These are phyloP conservation scores for Termitomyces sp. DNA, from an alignment of 768 basidiomycete species.

Conservation along the genomic window DNA sequence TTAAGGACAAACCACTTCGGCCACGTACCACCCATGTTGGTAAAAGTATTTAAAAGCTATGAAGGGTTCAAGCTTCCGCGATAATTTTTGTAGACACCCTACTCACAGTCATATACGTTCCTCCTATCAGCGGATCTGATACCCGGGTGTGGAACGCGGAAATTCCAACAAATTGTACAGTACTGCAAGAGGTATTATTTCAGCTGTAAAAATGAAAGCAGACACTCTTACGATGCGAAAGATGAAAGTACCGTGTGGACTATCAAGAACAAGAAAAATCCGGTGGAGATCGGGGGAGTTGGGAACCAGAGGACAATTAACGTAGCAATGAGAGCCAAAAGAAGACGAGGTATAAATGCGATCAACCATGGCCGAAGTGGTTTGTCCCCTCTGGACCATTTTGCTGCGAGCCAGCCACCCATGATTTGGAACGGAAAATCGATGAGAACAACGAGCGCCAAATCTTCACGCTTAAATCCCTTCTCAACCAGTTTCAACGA, in stretches of 20 bases:
- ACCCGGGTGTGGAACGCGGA: conserved; percentile 98
- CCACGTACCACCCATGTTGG: conserved; percentile 98
- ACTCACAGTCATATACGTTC: conserved; percentile 97
- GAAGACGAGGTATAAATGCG: conserved; percentile 86
- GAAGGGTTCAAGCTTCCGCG: neutral
- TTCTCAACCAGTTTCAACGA: conserved; percentile 95
- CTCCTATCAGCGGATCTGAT: conserved; percentile 94
- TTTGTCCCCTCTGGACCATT: conserved; percentile 78
- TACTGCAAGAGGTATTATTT: conserved; percentile 38
- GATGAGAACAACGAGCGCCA: conserved; percentile 91
- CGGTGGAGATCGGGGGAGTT: conserved; percentile 57
- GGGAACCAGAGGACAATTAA: conserved; percentile 86
- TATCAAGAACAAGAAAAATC: conserved; percentile 79
- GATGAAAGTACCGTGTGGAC: conserved; percentile 77
- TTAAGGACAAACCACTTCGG: conserved; percentile 95
- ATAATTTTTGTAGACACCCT: neutral
- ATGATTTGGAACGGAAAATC: conserved; percentile 98
- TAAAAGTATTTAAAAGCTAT: conserved; percentile 90
- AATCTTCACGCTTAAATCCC: conserved; percentile 90
- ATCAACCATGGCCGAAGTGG: conserved; percentile 84
- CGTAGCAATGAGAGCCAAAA: conserved; percentile 66
- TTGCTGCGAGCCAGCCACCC: conserved; percentile 91
- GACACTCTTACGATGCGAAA: conserved; percentile 66
- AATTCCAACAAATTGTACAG: conserved; percentile 98
- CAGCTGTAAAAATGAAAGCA: neutral